phyloP scores from a whole-genome alignment of 768 basidiomycete genomes.

The Aureoboletus auriporus region DNA sequence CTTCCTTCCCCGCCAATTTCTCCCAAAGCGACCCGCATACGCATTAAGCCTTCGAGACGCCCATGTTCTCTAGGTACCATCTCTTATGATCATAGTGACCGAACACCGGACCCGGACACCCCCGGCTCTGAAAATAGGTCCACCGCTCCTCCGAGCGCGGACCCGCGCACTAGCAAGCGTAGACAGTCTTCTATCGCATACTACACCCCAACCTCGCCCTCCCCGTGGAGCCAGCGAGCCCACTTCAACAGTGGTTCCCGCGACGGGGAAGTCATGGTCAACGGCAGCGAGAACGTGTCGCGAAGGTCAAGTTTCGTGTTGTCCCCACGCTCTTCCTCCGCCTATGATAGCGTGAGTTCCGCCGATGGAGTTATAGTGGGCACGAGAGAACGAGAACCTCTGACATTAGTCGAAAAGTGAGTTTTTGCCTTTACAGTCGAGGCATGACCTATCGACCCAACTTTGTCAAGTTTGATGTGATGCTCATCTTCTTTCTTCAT shows the following conservation, averaged over 20 bases:
- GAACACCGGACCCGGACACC: neutral
- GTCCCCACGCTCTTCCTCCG: constrained; percentile 11
- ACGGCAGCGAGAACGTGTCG: constrained; percentile 12
- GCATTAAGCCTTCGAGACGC: constrained; percentile 9
- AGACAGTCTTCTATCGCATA: constrained; percentile 29
- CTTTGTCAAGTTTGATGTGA: no score
- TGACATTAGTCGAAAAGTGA: constrained; percentile 72
- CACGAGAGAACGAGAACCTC: constrained; percentile 34
- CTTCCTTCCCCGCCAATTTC: constrained; percentile 11
- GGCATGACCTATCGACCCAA: neutral
- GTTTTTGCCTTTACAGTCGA: constrained; percentile 19
- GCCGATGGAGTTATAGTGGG: neutral
- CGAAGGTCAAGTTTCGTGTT: constrained; percentile 19
- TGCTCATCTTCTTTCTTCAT: no score
- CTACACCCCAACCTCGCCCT: constrained; percentile 24
- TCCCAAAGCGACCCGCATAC: constrained; percentile 6
- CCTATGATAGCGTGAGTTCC: constrained; percentile 18
- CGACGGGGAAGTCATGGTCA: constrained; percentile 1
- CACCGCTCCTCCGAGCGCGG: neutral
- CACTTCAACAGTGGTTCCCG: neutral
- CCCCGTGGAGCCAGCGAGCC: constrained; percentile 19
- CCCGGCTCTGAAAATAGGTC: neutral
- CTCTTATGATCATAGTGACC: no score
- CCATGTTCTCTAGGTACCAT: neutral
- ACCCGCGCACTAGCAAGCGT: constrained; percentile 7